phyloP scores from a whole-genome alignment of 2,329 filamentous ascomycete species.

The Colletotrichum melonis region DNA sequence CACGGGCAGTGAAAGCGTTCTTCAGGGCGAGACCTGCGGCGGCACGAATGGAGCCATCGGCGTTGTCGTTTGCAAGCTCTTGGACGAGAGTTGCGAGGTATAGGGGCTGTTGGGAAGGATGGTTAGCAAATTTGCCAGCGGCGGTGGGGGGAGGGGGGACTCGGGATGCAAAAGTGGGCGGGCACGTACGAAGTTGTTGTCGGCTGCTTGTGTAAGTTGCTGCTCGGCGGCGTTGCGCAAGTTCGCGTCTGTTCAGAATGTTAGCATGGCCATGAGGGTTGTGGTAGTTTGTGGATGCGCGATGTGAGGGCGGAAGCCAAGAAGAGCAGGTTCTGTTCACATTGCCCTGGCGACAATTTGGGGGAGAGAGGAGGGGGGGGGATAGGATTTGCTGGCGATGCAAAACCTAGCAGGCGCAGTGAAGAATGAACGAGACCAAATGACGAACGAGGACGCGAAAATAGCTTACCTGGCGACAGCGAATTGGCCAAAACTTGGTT shows the following conservation, averaged over 20 bases:
- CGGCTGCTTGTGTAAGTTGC: conserved; percentile 91
- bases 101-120: conserved; percentile 71
- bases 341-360: conserved; percentile 19
- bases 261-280: conserved; percentile 38
- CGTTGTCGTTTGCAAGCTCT: conserved; percentile 91
- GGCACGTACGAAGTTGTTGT: conserved; percentile 88
- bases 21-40: conserved; percentile 97
- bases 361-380: conserved; percentile 4
- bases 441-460: not conserved
- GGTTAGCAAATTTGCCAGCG: conserved; percentile 40
- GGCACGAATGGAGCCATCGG: conserved; percentile 85
- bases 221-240: conserved; percentile 93
- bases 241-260: conserved; percentile 76
- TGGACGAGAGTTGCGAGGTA: conserved; percentile 94
- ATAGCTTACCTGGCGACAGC: conserved; percentile 85
- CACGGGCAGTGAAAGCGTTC: conserved; percentile 96
- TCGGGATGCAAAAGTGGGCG: conserved; percentile 38
- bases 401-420: conserved; percentile 15
- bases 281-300: conserved; percentile 18
- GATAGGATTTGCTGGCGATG: conserved; percentile 15
- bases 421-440: conserved; percentile 27
- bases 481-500: conserved; percentile 98
- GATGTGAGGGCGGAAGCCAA: conserved; percentile 22
- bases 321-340: conserved; percentile 3
- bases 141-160: conserved; percentile 33